Evolutionary conservation across 495 filamentous ascomycete species (phyloP).

Genomic region (Xylaria nigripes): DNA sequence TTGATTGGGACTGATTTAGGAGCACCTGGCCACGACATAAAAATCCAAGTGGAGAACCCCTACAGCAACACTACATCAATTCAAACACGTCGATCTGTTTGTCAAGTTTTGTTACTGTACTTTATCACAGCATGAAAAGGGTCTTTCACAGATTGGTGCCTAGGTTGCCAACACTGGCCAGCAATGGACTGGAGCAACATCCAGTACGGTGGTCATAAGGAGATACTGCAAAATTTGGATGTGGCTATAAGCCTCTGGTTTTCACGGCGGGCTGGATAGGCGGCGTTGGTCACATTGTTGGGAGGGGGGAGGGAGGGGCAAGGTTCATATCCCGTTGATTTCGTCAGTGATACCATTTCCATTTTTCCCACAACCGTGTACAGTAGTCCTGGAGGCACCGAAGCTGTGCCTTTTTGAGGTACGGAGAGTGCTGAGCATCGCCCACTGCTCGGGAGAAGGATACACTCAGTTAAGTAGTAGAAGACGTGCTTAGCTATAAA

Average conservation of each 20-base stretch:
- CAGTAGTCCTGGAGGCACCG: neutral
- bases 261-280: constrained; percentile 2
- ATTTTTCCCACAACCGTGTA: constrained; percentile 1
- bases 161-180: neutral
- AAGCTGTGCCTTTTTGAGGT: neutral
- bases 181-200: neutral
- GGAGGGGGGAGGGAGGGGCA: neutral
- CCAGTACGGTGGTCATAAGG: neutral
- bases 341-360: constrained; percentile 6
- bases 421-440: neutral
- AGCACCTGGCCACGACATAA: neutral
- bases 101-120: constrained; percentile 7
- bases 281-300: constrained; percentile 6
- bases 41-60: neutral
- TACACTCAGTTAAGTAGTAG: neutral
- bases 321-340: constrained; percentile 4
- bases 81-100: neutral
- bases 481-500: neutral
- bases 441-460: neutral
- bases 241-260: constrained; percentile 4
- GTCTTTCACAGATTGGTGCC: neutral
- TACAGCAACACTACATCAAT: neutral
- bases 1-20: neutral
- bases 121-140: neutral
- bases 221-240: constrained; percentile 4